These are phyloP conservation scores for Myriosclerotinia curreyana DNA, from an alignment of 2,329 filamentous ascomycete species.

Conservation along the genomic window DNA sequence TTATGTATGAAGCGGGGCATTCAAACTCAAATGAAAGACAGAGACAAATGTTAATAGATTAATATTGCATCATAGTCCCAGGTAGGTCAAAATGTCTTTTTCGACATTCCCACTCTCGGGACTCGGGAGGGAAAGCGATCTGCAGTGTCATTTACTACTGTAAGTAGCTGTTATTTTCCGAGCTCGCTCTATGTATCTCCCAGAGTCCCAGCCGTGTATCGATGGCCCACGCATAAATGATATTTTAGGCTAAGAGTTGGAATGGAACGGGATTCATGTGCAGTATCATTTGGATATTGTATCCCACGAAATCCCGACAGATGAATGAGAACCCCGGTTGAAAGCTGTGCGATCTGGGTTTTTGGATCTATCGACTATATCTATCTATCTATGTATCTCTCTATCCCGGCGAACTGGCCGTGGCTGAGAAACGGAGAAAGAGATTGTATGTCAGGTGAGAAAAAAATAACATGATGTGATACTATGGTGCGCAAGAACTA, in stretches of 20 bases:
- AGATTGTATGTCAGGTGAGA: constrained; percentile 4
- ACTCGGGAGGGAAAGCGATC: constrained; percentile 19
- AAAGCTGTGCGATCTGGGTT: background rate
- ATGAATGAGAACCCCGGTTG: constrained; percentile 7
- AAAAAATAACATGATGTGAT: background rate
- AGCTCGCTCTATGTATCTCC: background rate
- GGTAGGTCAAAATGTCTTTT: background rate
- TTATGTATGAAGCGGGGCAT: background rate
- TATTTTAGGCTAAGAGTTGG: too few relatives aligned
- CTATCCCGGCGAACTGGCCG: constrained; percentile 17
- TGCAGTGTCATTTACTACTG: constrained; percentile 19
- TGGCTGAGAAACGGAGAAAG: constrained; percentile 6
- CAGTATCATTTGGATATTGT: background rate
- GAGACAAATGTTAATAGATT: background rate
- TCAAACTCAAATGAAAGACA: background rate
- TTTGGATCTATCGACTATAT: background rate
- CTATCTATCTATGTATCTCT: background rate
- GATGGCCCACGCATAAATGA: constrained; percentile 1
- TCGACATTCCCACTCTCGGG: constrained; percentile 3
- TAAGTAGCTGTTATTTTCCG: constrained; percentile 12
- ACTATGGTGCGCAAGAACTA: background rate
- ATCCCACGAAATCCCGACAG: constrained; percentile 6
- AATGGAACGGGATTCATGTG: background rate
- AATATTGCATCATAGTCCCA: constrained; percentile 1
- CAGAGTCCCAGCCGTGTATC: constrained; percentile 9